phyloP scores from a whole-genome alignment of 306 rosid species.

The Prunus persica region Prunus_persica_NCBIv2 NC_034014.1:11443501-11444000 shows the following conservation, averaged over 20 bases:
- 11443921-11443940: constrained; percentile 47
- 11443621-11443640: too few species aligned
- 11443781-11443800: too few species aligned
- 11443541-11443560: too few species aligned
- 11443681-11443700: neutral
- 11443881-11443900: constrained; percentile 24
- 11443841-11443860: constrained; percentile 55
- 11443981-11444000: constrained; percentile 45
- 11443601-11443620: too few species aligned
- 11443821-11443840: constrained; percentile 35
- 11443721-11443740: neutral
- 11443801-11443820: neutral
- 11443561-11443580: too few species aligned
- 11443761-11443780: too few species aligned
- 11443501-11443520: too few species aligned
- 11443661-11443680: neutral
- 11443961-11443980: constrained; percentile 70
- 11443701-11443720: neutral
- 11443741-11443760: neutral
- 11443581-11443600: too few species aligned
- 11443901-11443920: constrained; percentile 69
- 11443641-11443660: too few species aligned
- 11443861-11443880: constrained; percentile 39
- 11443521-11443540: too few species aligned
- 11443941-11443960: constrained; percentile 75